Evolutionary conservation across 2,329 filamentous ascomycete species (phyloP).

Genomic region (Stachybotrys echinatus): DNA sequence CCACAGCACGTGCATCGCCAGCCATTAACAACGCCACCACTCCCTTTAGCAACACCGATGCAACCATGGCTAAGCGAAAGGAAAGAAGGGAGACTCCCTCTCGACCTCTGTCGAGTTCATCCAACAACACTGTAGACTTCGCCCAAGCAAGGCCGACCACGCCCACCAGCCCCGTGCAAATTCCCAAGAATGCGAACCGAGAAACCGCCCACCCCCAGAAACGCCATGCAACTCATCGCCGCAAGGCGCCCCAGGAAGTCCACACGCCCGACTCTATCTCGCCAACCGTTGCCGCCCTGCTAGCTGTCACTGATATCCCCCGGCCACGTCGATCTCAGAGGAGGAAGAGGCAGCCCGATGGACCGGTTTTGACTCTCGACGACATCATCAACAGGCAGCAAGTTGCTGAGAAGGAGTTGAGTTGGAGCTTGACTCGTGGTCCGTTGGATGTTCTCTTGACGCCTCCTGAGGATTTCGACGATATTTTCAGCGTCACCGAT

Average conservation of each 20-base stretch:
- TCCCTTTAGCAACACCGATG: constrained; percentile 16
- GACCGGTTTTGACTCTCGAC: constrained; percentile 42
- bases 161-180: constrained; percentile 49
- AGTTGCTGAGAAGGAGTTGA: constrained; percentile 54
- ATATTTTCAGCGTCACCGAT: constrained; percentile 40
- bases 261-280: constrained; percentile 51
- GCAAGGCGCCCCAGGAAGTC: constrained; percentile 30
- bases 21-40: constrained; percentile 8
- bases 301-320: constrained; percentile 59
- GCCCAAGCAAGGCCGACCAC: constrained; percentile 20
- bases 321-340: constrained; percentile 31
- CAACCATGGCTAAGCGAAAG: constrained; percentile 29
- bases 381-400: constrained; percentile 49
- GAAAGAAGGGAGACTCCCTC: constrained; percentile 19
- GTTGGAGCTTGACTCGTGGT: constrained; percentile 45
- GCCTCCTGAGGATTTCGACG: constrained; percentile 52
- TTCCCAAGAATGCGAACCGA: constrained; percentile 36
- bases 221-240: constrained; percentile 31
- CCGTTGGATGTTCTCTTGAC: constrained; percentile 56
- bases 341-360: constrained; percentile 21
- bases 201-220: constrained; percentile 29
- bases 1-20: constrained; percentile 3
- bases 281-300: constrained; percentile 53
- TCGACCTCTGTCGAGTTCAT: constrained; percentile 20
- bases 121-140: constrained; percentile 19